Percentiles rank a stretch among this genome's conserved stretches.
These are phyloP conservation scores for Saccharomycopsis schoenii DNA, from an alignment of 805 yeast genomes.

Conservation along the genomic window DNA sequence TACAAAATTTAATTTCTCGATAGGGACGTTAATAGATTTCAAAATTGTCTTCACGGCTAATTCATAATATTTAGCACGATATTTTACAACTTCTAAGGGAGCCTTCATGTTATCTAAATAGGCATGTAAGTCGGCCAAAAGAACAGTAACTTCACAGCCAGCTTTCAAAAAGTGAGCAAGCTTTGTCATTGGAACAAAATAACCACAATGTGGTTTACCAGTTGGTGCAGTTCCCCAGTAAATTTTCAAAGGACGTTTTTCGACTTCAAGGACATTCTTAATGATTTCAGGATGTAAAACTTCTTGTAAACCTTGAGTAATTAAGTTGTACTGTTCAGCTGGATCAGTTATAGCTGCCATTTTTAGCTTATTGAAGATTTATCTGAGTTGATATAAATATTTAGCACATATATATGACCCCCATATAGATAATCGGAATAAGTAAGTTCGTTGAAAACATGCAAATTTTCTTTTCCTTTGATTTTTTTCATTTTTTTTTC, in stretches of 20 bases:
- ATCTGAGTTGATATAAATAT: not conserved
- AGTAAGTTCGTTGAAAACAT: not conserved
- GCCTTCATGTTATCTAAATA: conserved; percentile 98
- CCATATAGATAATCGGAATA: not conserved
- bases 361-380: not conserved
- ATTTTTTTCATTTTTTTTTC: not conserved
- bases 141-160: conserved; percentile 87
- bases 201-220: conserved; percentile 97
- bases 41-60: conserved; percentile 74
- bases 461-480: not conserved
- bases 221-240: conserved; percentile 99
- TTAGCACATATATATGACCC: not conserved
- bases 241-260: conserved; percentile 71
- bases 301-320: conserved; percentile 85
- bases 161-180: conserved; percentile 91
- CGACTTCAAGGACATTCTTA: conserved; percentile 69
- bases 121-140: conserved; percentile 94
- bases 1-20: conserved; percentile 75
- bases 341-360: conserved; percentile 32
- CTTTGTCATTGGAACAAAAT: conserved; percentile 96
- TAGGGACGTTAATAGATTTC: conserved; percentile 80
- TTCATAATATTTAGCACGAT: conserved; percentile 89
- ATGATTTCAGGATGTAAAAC: conserved; percentile 82
- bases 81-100: conserved; percentile 78
- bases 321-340: conserved; percentile 56